phyloP scores from a whole-genome alignment of 2,329 filamentous ascomycete species.

The Colletotrichum phormii region DNA sequence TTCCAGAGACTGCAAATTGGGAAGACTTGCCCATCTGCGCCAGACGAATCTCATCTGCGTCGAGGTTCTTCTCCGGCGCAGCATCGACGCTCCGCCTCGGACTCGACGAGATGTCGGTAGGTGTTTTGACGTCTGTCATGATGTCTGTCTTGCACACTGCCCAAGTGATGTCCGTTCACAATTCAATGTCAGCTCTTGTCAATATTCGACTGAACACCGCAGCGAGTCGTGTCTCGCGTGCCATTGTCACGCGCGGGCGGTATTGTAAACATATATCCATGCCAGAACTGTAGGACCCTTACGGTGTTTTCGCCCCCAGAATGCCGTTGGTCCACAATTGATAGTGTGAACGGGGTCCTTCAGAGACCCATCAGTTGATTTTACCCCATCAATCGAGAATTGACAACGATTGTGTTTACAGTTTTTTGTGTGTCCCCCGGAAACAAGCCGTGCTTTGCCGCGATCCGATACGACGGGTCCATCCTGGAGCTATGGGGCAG shows the following conservation, averaged over 20 bases:
- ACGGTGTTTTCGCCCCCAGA: constrained; percentile 3
- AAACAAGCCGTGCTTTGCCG: constrained; percentile 19
- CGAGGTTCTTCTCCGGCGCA: constrained; percentile 26
- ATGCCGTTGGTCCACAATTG: constrained; percentile 32
- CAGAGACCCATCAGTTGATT: constrained; percentile 4
- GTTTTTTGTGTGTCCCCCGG: background rate
- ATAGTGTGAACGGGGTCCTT: constrained; percentile 2
- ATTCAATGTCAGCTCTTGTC: background rate
- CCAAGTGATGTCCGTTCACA: background rate
- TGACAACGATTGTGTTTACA: background rate
- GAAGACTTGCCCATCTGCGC: constrained; percentile 55
- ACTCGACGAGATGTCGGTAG: constrained; percentile 26
- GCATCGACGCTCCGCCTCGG: constrained; percentile 29
- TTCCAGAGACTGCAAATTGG: no score
- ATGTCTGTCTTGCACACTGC: background rate
- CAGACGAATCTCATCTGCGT: constrained; percentile 54
- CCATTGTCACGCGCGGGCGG: constrained; percentile 5
- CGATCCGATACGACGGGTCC: background rate
- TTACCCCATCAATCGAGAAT: background rate
- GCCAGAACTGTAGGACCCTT: background rate
- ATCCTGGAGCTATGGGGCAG: background rate
- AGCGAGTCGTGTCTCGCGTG: constrained; percentile 9
- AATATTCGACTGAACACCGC: background rate
- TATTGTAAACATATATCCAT: constrained; percentile 24
- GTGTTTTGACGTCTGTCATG: constrained; percentile 21